Conservation (phyloP, 2,329 filamentous ascomycete species). For the Dactylellina sp. region DNA sequence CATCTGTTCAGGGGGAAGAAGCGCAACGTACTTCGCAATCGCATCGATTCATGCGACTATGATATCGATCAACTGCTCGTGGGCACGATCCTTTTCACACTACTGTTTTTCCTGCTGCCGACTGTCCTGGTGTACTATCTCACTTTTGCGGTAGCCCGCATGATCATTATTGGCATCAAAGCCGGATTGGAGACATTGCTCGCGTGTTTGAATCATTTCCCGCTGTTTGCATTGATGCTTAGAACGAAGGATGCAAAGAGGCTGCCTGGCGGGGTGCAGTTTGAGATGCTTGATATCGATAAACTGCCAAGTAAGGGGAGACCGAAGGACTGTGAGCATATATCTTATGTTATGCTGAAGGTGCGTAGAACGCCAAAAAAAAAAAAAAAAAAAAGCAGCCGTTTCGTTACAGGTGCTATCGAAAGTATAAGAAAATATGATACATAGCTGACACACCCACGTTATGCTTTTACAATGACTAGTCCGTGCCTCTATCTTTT, state of each 20-base stretch:
- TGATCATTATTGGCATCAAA: constrained; percentile 94
- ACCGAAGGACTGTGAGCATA: constrained; percentile 66
- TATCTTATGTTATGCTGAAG: constrained; percentile 87
- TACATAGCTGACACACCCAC: constrained; percentile 34
- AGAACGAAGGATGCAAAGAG: constrained; percentile 90
- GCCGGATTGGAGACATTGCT: constrained; percentile 89
- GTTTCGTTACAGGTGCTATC: too few relatives aligned
- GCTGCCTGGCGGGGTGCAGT: constrained; percentile 73
- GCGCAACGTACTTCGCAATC: constrained; percentile 93
- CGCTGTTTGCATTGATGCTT: constrained; percentile 95
- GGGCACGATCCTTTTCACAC: constrained; percentile 94
- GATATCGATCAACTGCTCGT: constrained; percentile 96
- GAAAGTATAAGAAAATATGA: background rate
- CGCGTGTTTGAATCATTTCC: constrained; percentile 96
- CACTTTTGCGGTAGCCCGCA: constrained; percentile 92
- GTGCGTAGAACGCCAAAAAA: too few relatives aligned
- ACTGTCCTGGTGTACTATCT: constrained; percentile 97
- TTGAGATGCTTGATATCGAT: constrained; percentile 41
- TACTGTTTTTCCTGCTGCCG: constrained; percentile 92
- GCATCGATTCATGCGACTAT: constrained; percentile 98
- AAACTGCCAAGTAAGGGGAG: constrained; percentile 23
- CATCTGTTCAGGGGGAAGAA: constrained; percentile 98
- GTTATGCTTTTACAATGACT: constrained; percentile 9
- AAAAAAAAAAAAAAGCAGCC: too few relatives aligned
- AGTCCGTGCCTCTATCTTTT: constrained; percentile 90